Conservation (phyloP, 2,329 filamentous ascomycete species). For the Arachnopeziza araneosa region DNA sequence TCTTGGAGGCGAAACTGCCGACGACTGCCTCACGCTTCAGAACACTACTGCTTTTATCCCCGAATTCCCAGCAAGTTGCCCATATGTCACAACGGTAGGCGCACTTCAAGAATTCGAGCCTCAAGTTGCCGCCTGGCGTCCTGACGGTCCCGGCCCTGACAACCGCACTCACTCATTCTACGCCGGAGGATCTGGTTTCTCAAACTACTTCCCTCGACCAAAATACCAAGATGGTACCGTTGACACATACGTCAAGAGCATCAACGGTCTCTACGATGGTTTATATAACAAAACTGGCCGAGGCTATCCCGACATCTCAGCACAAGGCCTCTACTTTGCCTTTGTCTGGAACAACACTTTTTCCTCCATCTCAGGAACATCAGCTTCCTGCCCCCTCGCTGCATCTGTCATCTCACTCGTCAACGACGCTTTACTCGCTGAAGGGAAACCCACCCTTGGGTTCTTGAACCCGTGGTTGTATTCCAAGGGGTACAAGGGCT, state of each 20-base stretch:
- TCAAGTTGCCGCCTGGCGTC: slow-evolving; percentile 29
- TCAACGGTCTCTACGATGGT: slow-evolving; percentile 40
- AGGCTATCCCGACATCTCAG: slow-evolving; percentile 46
- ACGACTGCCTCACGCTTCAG: slow-evolving; percentile 44
- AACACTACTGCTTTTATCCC: slow-evolving; percentile 49
- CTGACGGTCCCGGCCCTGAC: slow-evolving; percentile 28
- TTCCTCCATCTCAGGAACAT: slow-evolving; percentile 42
- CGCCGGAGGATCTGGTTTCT: slow-evolving; percentile 49
- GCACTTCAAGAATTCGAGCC: slow-evolving; percentile 19
- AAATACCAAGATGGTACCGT: slow-evolving; percentile 42
- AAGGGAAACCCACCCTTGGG: slow-evolving; percentile 39
- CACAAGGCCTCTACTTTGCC: slow-evolving; percentile 52
- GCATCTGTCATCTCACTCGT: slow-evolving; percentile 53
- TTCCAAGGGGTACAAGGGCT: slow-evolving; percentile 29
- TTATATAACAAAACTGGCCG: slow-evolving; percentile 41
- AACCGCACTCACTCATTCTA: slow-evolving; percentile 24
- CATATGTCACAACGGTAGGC: slow-evolving; percentile 24
- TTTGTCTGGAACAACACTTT: slow-evolving; percentile 33
- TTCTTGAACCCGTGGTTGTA: slow-evolving; percentile 42
- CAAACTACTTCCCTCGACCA: slow-evolving; percentile 41
- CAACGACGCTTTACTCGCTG: slow-evolving; percentile 53
- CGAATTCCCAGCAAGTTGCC: slow-evolving; percentile 46
- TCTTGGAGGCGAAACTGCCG: slow-evolving; percentile 33
- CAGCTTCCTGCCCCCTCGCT: slow-evolving; percentile 50
- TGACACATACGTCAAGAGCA: slow-evolving; percentile 34